Base-by-base conservation (phyloP, 1,139 yeast genomes). In the Arxiozyma bovina region DNA sequence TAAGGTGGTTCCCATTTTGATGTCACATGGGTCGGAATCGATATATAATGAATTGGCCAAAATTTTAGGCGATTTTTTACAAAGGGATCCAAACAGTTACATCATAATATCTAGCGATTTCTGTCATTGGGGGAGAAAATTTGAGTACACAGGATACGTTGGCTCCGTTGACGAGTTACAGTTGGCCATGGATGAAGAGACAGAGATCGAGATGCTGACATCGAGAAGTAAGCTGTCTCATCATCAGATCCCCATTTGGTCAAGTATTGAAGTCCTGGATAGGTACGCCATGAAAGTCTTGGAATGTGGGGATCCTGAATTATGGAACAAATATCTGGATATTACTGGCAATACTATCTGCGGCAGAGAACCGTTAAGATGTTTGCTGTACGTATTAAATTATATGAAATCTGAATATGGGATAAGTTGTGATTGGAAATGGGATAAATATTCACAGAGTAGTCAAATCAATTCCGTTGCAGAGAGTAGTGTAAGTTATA, bases 121-220 rank as follows among this genome's bases (percentile, higher is more conserved):
- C 65, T 91, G 98, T 67, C 99, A 93, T 66, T 93, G 99, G 99
- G 97, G 97, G 1, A 64, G 77, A 4, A 73, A 95, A 49, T 89
- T 90, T 65, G 84, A 82, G 15, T 90, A 85, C 66, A 83, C 85
- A 1, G 75, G 77, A 42, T 87, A 86, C 64, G 74, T 66, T 17
- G 63, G 64, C 3, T 60, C 57, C 47, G 54, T 49, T 42, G 61
- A 60, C 18, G 69, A 67, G n/a, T 53, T 66, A 20, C 54, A 59
- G 7, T 64, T 61, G 15, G 61, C 65, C 1, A 50, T 62, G 44
- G 58, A 56, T 21, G 63, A 61, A 25, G 65, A 61, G 43, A 60
- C 66, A 1, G 68, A 68, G 52, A 60, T 63, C 34, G 65, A 63
- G 47, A 58, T 61, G 58, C 54, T 64, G 46, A 63, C 60, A 12